Base-by-base conservation (phyloP, 208 protist species). In the Strigomonas galati region DNA sequence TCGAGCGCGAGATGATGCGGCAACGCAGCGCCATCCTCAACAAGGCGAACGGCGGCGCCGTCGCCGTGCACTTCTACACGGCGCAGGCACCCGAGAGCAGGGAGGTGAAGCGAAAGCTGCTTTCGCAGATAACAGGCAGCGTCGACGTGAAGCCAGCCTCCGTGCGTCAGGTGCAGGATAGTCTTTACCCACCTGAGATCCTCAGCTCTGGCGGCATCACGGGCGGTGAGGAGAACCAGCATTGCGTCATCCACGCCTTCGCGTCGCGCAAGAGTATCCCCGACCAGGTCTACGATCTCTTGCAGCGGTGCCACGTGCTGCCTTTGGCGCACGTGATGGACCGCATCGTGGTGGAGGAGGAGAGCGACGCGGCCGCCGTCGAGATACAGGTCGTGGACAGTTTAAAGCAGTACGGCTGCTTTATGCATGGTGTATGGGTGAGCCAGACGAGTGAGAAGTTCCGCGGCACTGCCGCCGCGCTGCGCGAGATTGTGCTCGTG, bases 341-440 rank as follows among this genome's bases (percentile, higher is more conserved):
- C 52, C 66, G 54, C 0, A 51, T 66, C 0, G 60, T 60, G 9
- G 69, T 65, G 0, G 66, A 62, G 24, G 63, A 46, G 21, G 35
- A 49, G 0, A 24, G 62, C 63, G 57, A 32, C 10, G 23, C 51
- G 27, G 67, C 66, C 19, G 70, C 79, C 23, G 67, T 48, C 3
- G 75, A 85, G 23, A 44, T 69, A 53, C 77, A 81, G 54, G 52
- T 91, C 24, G 46, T 95, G 10, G 76, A 79, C 1, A 74, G 76
- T 14, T 65, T 94, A 15, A 70, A 75, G 52, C 62, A 67, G 32
- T 76, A 56, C 35, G 83, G 84, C 0, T 72, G 91, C 43, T 91
- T 77, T 67, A 83, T 89, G 74, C 91, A 96, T 53, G 91, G 91
- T 27, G 91, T 96, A 32, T 96, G 91, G 91, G 74, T 94, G 0